Evolutionary conservation across 225 moss, liverwort and hornwort species (phyloP).

Genomic region (Bryoerythrophyllum caledonicum): DNA sequence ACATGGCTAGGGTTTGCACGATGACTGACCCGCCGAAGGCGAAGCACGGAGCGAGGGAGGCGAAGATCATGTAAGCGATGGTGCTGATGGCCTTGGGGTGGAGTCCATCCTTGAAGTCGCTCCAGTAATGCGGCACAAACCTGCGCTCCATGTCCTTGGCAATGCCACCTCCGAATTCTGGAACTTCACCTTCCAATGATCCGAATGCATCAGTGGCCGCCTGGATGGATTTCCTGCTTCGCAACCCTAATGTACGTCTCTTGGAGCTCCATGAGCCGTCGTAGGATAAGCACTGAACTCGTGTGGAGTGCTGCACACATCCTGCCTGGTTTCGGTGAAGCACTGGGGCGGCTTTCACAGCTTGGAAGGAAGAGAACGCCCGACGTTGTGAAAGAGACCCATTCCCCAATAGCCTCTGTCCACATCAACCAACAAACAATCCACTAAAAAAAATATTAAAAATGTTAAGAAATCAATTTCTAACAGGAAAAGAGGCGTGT

Average conservation of each 20-base stretch:
- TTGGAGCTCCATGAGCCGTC: conserved; percentile 13
- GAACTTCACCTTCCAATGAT: conserved; percentile 9
- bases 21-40: conserved; percentile 77
- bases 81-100: conserved; percentile 61
- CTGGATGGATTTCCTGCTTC: not conserved
- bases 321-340: not conserved
- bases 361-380: not conserved
- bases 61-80: conserved; percentile 61
- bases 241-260: not conserved
- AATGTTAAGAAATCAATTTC: not conserved
- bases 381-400: conserved; percentile 8
- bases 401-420: conserved; percentile 31
- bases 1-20: too few relatives aligned
- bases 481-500: not conserved
- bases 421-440: not conserved
- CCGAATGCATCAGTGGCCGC: conserved; percentile 32
- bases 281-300: not conserved
- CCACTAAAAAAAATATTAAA: too few relatives aligned
- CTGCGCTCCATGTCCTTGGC: conserved; percentile 55
- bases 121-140: conserved; percentile 41
- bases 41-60: conserved; percentile 76
- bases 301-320: not conserved
- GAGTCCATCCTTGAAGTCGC: conserved; percentile 64
- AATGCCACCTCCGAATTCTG: conserved; percentile 51
- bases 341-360: not conserved